A percentile compares a stretch with the other conserved stretches of the same genome.
Evolutionary conservation across 768 basidiomycete species (phyloP).

Genomic region (Roridomyces roridus): DNA sequence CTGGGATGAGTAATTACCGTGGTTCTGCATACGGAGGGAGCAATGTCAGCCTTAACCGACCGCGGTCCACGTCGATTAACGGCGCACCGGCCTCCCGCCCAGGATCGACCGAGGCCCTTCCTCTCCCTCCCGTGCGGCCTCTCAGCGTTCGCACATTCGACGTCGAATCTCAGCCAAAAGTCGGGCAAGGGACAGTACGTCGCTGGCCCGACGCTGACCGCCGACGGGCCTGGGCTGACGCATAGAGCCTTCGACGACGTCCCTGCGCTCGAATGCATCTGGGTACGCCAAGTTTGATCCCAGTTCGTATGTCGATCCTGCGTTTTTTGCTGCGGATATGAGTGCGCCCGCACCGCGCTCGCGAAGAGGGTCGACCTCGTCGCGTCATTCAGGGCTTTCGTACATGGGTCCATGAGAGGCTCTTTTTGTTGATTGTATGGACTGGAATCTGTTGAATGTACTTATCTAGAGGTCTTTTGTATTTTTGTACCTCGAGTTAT

Average conservation of each 20-base stretch:
- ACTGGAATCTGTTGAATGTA: neutral
- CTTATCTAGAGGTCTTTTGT: neutral
- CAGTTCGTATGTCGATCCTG: constrained; percentile 20
- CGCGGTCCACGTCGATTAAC: neutral
- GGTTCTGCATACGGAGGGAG: constrained; percentile 1
- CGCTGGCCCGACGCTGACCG: constrained; percentile 9
- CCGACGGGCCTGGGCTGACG: neutral
- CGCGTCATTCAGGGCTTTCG: constrained; percentile 12
- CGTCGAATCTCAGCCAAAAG: constrained; percentile 10
- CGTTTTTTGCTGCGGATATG: constrained; percentile 18
- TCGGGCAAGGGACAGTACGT: neutral
- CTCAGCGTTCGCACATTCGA: constrained; percentile 4
- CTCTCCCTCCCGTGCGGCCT: neutral
- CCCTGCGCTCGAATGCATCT: constrained; percentile 16
- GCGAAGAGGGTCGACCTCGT: constrained; percentile 3
- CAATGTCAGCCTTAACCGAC: constrained; percentile 2
- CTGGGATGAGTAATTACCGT: constrained; percentile 9
- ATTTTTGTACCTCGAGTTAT: too few species aligned
- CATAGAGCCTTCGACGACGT: constrained; percentile 19
- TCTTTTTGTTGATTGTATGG: too few species aligned
- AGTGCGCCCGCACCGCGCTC: constrained; percentile 8
- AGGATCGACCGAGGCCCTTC: neutral
- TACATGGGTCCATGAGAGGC: constrained; percentile 5
- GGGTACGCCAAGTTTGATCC: constrained; percentile 16
- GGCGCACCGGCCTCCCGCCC: neutral